These are phyloP conservation scores for Pyrenochaeta sp. DNA, from an alignment of 2,329 filamentous ascomycete genomes.

Conservation along the genomic window DNA sequence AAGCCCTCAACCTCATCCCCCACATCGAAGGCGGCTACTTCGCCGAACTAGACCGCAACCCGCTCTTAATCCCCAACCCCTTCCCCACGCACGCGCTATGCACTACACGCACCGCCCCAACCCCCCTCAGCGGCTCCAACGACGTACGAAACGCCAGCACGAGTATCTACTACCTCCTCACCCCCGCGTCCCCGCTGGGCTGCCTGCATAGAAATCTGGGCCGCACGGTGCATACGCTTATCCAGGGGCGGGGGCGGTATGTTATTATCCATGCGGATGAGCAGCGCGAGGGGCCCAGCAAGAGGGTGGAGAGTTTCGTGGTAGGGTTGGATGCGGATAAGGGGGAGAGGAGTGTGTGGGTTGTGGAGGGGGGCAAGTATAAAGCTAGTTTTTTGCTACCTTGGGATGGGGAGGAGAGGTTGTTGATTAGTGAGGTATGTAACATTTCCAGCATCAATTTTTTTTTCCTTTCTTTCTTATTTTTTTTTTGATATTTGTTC, in stretches of 20 bases:
- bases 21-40: conserved; percentile 63
- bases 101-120: conserved; percentile 30
- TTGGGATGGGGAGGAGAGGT: conserved; percentile 50
- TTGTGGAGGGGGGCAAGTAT: conserved; percentile 73
- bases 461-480: background rate
- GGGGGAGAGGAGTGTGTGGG: conserved; percentile 72
- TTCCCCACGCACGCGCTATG: conserved; percentile 48
- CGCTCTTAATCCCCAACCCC: conserved; percentile 60
- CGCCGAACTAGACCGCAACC: conserved; percentile 58
- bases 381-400: conserved; percentile 69
- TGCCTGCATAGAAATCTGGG: conserved; percentile 70
- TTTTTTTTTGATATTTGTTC: background rate
- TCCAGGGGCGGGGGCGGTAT: conserved; percentile 69
- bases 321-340: conserved; percentile 66
- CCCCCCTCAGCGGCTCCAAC: conserved; percentile 51
- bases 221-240: conserved; percentile 70
- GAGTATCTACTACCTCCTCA: conserved; percentile 72
- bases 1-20: conserved; percentile 51
- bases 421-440: conserved; percentile 69
- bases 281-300: conserved; percentile 50
- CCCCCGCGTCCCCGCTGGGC: conserved; percentile 63
- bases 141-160: conserved; percentile 64
- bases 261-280: conserved; percentile 69
- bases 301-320: conserved; percentile 69
- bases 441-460: too few relatives aligned